These are phyloP conservation scores for Solidago caesia DNA, from an alignment of 129 eudicot genomes.

Conservation along the genomic window DNA sequence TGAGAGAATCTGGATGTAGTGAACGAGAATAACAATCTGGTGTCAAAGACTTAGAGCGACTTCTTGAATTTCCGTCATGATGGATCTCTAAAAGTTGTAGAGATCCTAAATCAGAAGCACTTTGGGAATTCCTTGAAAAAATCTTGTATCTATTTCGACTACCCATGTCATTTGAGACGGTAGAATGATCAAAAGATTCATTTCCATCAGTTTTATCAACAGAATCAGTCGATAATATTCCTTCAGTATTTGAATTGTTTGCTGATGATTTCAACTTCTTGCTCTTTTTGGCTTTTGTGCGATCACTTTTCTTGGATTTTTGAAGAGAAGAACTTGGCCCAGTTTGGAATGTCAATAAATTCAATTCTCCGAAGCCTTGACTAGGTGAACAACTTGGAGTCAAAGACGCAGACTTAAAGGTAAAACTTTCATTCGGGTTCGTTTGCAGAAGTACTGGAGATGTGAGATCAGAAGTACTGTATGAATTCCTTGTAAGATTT, in stretches of 20 bases:
- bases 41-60: slow-evolving; percentile 30
- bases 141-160: slow-evolving; percentile 15
- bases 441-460: slow-evolving; percentile 1
- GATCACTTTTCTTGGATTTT: slow-evolving; percentile 19
- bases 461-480: slow-evolving; percentile 30
- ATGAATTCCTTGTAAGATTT: slow-evolving; percentile 25
- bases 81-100: slow-evolving; percentile 20
- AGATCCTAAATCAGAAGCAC: slow-evolving; percentile 35
- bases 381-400: slow-evolving; percentile 10
- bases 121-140: slow-evolving; percentile 34
- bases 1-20: not conserved
- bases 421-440: slow-evolving; percentile 11
- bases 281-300: slow-evolving; percentile 23
- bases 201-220: slow-evolving; percentile 2
- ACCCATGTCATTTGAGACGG: not conserved
- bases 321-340: slow-evolving; percentile 25
- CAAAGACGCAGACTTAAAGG: slow-evolving; percentile 21
- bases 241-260: slow-evolving; percentile 1
- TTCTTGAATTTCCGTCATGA: slow-evolving; percentile 22
- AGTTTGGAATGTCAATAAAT: slow-evolving; percentile 33
- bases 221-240: not conserved
- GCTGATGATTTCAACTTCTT: slow-evolving; percentile 21
- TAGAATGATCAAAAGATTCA: not conserved
- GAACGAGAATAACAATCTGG: slow-evolving; percentile 27
- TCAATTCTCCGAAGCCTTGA: slow-evolving; percentile 33